These are phyloP conservation scores for Ascocoryne sarcoides DNA, from an alignment of 2,329 filamentous ascomycete species.

Conservation along the genomic window DNA sequence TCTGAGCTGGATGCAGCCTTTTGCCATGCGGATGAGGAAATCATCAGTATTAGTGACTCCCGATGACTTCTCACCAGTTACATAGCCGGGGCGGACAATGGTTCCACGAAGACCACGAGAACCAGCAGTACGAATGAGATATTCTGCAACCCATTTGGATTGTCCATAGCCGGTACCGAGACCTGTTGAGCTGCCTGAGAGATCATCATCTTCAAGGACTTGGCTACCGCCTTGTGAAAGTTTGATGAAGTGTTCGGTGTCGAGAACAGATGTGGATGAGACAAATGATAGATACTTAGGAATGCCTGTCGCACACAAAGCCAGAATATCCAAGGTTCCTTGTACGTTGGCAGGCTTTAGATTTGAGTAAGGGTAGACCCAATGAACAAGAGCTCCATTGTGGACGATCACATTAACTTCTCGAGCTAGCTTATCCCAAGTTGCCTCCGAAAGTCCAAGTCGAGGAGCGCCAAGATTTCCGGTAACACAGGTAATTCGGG, in stretches of 20 bases:
- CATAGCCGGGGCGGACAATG: conserved; percentile 77
- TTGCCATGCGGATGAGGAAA: conserved; percentile 78
- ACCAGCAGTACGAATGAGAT: conserved; percentile 70
- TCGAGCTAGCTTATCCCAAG: conserved; percentile 57
- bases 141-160: conserved; percentile 69
- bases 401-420: conserved; percentile 68
- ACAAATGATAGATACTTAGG: conserved; percentile 77
- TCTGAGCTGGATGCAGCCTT: conserved; percentile 76
- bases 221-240: conserved; percentile 59
- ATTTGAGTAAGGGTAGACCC: conserved; percentile 69
- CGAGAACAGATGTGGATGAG: conserved; percentile 72
- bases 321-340: conserved; percentile 68
- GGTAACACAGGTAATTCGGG: conserved; percentile 56
- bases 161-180: conserved; percentile 87
- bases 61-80: conserved; percentile 62
- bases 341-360: conserved; percentile 69
- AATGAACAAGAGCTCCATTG: conserved; percentile 76
- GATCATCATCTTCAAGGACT: conserved; percentile 67
- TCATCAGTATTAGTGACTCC: conserved; percentile 78
- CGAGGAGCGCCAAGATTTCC: conserved; percentile 67
- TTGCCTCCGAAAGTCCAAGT: conserved; percentile 59
- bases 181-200: conserved; percentile 66
- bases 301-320: conserved; percentile 67
- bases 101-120: conserved; percentile 64
- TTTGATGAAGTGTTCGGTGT: conserved; percentile 71